Conservation (phyloP, 441 rosid species). For the Gossypium gossypioides region DNA sequence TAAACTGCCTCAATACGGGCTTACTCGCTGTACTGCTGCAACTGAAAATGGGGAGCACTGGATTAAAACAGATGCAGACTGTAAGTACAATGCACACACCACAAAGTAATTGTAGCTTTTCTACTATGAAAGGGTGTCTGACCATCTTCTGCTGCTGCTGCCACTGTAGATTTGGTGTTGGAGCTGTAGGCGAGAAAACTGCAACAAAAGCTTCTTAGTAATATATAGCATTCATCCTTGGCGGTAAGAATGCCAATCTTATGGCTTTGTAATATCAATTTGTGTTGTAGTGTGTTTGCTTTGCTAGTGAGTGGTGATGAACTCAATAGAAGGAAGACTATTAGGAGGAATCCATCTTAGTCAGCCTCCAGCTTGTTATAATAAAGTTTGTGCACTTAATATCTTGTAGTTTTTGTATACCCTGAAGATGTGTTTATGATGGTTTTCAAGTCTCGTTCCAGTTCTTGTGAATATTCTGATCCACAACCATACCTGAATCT, state of each 20-base stretch:
- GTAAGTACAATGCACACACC: constrained; percentile 42
- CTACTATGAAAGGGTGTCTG: constrained; percentile 16
- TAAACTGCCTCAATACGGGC: constrained; percentile 27
- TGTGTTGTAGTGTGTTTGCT: constrained; percentile 26
- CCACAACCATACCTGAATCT: neutral
- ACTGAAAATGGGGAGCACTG: constrained; percentile 54
- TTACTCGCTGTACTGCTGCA: constrained; percentile 29
- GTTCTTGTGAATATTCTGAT: neutral
- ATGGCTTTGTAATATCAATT: constrained; percentile 22
- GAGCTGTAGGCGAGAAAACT: constrained; percentile 53
- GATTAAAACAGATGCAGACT: constrained; percentile 88
- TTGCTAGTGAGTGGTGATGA: constrained; percentile 20
- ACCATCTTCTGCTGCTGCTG: constrained; percentile 16
- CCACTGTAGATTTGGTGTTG: constrained; percentile 72
- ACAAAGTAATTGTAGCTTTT: neutral
- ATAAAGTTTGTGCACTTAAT: constrained; percentile 21
- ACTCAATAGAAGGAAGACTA: constrained; percentile 16
- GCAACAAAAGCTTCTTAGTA: constrained; percentile 13
- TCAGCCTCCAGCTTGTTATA: constrained; percentile 24
- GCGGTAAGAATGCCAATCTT: constrained; percentile 22
- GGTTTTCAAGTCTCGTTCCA: constrained; percentile 6
- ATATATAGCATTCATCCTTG: constrained; percentile 1
- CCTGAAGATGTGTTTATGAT: neutral
- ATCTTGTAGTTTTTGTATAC: constrained; percentile 16
- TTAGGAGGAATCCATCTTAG: constrained; percentile 21